Base-by-base conservation (phyloP, 148 eudicot species). In the Limonium bicolor region DNA sequence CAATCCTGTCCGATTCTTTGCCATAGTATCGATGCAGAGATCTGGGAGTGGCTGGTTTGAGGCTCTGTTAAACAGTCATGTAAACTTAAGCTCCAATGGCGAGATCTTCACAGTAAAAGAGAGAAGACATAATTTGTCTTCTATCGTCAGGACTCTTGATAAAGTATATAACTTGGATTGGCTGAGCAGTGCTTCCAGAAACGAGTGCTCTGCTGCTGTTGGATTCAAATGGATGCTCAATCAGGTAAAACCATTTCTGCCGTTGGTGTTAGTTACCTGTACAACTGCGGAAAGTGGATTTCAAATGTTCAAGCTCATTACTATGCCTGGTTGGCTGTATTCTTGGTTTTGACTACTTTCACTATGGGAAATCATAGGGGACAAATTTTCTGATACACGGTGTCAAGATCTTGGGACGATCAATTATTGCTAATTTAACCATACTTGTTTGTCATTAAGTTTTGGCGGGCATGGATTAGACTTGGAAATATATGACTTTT, bases 161-260 rank as follows among this genome's bases (percentile, higher is more conserved):
- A 70, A 39, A 60, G 86, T 92, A 29, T 92, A 85, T 66, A 73
- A 81, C 67, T 73, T 92, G 72, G 99, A 92, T 48, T 80, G 74
- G 93, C 50, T 68, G 10, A 80, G 61, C 28, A 90, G 99, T 60
- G 95, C 99, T 41, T 81, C 99, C 40, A 92, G 76, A 69, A 90
- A 78, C 48, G 72, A 85, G 41, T 92, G 99, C 53, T 78, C 94
- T 2, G 94, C 95, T 37, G 99, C 99, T 21, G 67, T 92, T 41
- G 99, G 99, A 57, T 81, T 85, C 76, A 92, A 85, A 65, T 92
- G 99, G 99, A 92, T 92, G 99, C 78, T 92, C 41, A 92, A 85
- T 66, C 99, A 85, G 95, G 99, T 92, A 72, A 23, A 26, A 2
- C n/a, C n/a, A n/a, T n/a, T n/a, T n/a, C n/a, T n/a, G n/a, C n/a